Percentiles rank a stretch among this genome's conserved stretches.
phyloP scores from a whole-genome alignment of 257 asterid genomes.

The Nicotiana paniculata region DNA sequence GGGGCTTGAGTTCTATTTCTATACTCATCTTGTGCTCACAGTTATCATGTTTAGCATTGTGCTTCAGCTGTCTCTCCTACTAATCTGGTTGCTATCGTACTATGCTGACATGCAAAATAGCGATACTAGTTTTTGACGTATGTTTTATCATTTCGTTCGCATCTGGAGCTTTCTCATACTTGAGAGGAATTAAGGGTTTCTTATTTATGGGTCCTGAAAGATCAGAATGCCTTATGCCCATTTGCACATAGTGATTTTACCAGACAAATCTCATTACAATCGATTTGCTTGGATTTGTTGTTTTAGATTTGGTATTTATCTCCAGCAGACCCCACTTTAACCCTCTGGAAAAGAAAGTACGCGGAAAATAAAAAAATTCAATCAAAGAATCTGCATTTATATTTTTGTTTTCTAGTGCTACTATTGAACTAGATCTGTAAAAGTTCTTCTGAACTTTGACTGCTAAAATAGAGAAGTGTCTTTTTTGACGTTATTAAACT shows the following conservation, averaged over 20 bases:
- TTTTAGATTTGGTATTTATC: not conserved
- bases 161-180: not conserved
- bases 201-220: not conserved
- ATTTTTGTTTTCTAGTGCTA: not conserved
- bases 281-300: not conserved
- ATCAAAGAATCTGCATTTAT: not conserved
- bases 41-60: not conserved
- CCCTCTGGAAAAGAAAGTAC: not conserved
- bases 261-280: not conserved
- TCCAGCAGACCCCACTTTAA: not conserved
- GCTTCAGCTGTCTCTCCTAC: not conserved
- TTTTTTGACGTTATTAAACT: not conserved
- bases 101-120: not conserved
- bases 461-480: not conserved
- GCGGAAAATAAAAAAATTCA: not conserved
- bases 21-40: not conserved
- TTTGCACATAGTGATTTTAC: not conserved
- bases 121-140: not conserved
- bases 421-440: not conserved
- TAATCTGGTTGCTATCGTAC: not conserved
- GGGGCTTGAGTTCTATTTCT: not conserved
- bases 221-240: not conserved
- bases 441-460: not conserved
- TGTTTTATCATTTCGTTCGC: not conserved
- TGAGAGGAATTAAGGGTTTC: not conserved